Evolutionary conservation across 2,329 filamentous ascomycete genomes (phyloP).

Genomic region (Aspergillus floridensis): DNA sequence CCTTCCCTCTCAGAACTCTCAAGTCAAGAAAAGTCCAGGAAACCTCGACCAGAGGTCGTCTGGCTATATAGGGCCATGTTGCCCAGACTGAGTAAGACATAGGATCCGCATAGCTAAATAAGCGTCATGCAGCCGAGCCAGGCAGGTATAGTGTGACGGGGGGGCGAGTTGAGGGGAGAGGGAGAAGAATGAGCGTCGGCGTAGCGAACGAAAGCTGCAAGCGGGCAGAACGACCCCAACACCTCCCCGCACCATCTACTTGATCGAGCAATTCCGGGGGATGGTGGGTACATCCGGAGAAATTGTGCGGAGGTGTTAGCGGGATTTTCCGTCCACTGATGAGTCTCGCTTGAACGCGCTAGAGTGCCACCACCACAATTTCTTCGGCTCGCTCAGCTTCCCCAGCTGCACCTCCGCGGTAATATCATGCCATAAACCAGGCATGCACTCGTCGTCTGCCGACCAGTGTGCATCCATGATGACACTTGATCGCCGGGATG

Average conservation of each 20-base stretch:
- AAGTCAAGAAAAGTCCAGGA: background rate
- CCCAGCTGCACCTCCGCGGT: background rate
- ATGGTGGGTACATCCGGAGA: conserved; percentile 18
- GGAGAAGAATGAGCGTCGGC: conserved; percentile 1
- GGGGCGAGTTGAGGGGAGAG: background rate
- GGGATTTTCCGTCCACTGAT: conserved; percentile 19
- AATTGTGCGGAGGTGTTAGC: conserved; percentile 12
- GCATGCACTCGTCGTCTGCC: background rate
- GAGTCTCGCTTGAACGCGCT: background rate
- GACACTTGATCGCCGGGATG: background rate
- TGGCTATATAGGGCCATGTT: background rate
- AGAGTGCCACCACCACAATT: background rate
- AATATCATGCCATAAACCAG: conserved; percentile 2
- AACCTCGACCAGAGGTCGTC: background rate
- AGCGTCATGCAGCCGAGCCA: background rate
- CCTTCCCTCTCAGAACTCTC: conserved; percentile 1
- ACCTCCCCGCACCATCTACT: conserved; percentile 11
- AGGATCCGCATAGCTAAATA: conserved; percentile 1
- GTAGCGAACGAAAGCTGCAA: background rate
- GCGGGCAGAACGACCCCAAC: conserved; percentile 8
- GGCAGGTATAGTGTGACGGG: background rate
- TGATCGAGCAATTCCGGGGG: conserved; percentile 9
- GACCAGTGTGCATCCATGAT: background rate
- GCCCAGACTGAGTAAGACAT: background rate
- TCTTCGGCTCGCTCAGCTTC: background rate